phyloP scores from a whole-genome alignment of 805 yeast genomes.

The Schwanniomyces pseudopolymorphus region DNA sequence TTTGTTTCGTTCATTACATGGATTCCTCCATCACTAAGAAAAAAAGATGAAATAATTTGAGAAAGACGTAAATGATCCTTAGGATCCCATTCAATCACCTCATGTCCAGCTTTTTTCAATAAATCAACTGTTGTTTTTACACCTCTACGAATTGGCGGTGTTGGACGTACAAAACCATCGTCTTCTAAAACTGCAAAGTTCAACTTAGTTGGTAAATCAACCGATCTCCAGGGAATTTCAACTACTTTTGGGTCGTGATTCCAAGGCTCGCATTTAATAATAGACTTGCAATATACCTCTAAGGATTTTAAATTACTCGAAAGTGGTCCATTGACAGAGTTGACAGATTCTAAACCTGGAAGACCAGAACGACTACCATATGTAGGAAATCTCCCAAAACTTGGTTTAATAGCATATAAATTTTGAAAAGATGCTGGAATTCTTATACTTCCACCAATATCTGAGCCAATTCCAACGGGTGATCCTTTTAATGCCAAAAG shows the following conservation, averaged over 20 bases:
- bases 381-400: slow-evolving; percentile 25
- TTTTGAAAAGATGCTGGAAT: slow-evolving; percentile 46
- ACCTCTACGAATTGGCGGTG: slow-evolving; percentile 55
- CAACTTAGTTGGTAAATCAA: slow-evolving; percentile 22
- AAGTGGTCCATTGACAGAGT: slow-evolving; percentile 40
- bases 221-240: slow-evolving; percentile 43
- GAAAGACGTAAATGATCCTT: slow-evolving; percentile 33
- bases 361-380: slow-evolving; percentile 17
- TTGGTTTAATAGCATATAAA: slow-evolving; percentile 44
- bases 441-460: slow-evolving; percentile 53
- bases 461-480: slow-evolving; percentile 55
- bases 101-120: slow-evolving; percentile 46
- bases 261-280: slow-evolving; percentile 46
- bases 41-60: slow-evolving; percentile 33
- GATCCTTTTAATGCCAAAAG: slow-evolving; percentile 45
- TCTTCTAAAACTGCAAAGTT: slow-evolving; percentile 43
- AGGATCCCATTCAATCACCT: slow-evolving; percentile 50
- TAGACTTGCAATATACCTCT: slow-evolving; percentile 35
- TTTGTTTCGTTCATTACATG: slow-evolving; percentile 26
- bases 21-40: slow-evolving; percentile 41
- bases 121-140: slow-evolving; percentile 31
- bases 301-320: slow-evolving; percentile 33
- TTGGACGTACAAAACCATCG: slow-evolving; percentile 49
- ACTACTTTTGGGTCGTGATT: slow-evolving; percentile 42
- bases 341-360: slow-evolving; percentile 36